A percentile compares a stretch with the other conserved stretches of the same genome.
Conservation (phyloP, 2,329 filamentous ascomycete species). For the Orbilia blumenaviensis region DNA sequence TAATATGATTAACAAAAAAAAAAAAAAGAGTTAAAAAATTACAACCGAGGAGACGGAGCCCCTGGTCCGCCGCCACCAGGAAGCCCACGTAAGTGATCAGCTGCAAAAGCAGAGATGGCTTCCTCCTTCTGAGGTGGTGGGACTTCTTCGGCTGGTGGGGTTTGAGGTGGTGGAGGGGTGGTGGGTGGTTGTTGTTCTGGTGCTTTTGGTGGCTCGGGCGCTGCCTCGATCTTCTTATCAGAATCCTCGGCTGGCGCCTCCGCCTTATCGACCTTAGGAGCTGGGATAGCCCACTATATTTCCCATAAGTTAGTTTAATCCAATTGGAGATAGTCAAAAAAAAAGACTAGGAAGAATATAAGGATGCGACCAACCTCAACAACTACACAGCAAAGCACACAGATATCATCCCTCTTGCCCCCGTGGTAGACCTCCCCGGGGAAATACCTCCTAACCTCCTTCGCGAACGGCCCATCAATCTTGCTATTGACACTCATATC, state of each 20-base stretch:
- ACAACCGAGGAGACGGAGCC: slow-evolving; percentile 41
- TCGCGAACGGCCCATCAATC: slow-evolving; percentile 90
- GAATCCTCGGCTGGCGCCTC: background rate
- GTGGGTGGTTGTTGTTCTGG: slow-evolving; percentile 23
- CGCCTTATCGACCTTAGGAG: slow-evolving; percentile 13
- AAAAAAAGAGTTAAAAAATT: background rate
- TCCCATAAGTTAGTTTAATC: too few species aligned
- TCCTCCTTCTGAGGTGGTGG: slow-evolving; percentile 15
- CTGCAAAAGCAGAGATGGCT: background rate
- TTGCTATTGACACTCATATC: slow-evolving; percentile 81
- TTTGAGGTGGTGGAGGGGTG: slow-evolving; percentile 4
- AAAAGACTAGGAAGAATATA: background rate
- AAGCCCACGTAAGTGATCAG: slow-evolving; percentile 20
- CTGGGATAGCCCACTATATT: slow-evolving; percentile 34
- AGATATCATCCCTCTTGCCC: slow-evolving; percentile 96
- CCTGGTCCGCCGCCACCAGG: slow-evolving; percentile 49
- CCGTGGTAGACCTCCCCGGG: slow-evolving; percentile 87
- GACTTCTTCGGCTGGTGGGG: slow-evolving; percentile 2
- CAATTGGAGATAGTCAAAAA: background rate
- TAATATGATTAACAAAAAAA: too few species aligned
- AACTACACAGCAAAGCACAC: slow-evolving; percentile 80
- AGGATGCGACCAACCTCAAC: slow-evolving; percentile 68
- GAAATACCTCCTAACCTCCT: slow-evolving; percentile 87
- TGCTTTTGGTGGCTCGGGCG: background rate
- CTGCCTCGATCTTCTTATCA: slow-evolving; percentile 3